Percentiles rank a stretch among this genome's conserved stretches.
phyloP scores from a whole-genome alignment of 345 rosid species.

The Eutrema yunnanense region DNA sequence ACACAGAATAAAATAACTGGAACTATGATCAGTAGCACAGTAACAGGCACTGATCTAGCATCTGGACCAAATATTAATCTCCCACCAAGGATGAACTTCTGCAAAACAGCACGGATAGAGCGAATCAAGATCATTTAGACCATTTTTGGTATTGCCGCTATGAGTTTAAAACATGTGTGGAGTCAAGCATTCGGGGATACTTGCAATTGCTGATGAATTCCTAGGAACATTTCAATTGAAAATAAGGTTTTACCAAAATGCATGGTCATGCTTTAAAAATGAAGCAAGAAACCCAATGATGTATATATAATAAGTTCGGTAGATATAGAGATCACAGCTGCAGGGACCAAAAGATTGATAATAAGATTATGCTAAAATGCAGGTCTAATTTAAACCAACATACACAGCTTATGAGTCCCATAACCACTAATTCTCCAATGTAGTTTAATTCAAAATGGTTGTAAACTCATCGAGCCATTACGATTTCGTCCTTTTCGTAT shows the following conservation, averaged over 20 bases:
- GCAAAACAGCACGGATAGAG: constrained; percentile 28
- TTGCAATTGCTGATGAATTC: background rate
- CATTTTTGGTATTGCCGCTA: background rate
- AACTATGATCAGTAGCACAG: constrained; percentile 63
- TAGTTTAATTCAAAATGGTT: background rate
- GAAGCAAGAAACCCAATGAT: too few relatives aligned
- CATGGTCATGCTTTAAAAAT: too few relatives aligned
- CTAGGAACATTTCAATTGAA: background rate
- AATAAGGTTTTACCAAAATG: background rate
- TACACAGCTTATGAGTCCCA: background rate
- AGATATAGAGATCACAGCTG: background rate
- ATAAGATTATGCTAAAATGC: background rate
- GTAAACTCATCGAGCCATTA: background rate
- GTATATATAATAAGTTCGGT: background rate
- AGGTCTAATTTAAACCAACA: background rate
- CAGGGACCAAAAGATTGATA: background rate
- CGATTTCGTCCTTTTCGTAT: background rate
- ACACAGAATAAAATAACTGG: constrained; percentile 77
- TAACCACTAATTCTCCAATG: background rate
- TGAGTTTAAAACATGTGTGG: too few relatives aligned
- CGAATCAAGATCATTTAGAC: background rate
- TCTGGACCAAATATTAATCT: constrained; percentile 98
- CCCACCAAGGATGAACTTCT: constrained; percentile 87
- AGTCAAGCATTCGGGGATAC: background rate
- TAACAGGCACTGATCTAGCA: constrained; percentile 70